phyloP scores from a whole-genome alignment of 768 basidiomycete species.

The Tricholoma flavovirens region DNA sequence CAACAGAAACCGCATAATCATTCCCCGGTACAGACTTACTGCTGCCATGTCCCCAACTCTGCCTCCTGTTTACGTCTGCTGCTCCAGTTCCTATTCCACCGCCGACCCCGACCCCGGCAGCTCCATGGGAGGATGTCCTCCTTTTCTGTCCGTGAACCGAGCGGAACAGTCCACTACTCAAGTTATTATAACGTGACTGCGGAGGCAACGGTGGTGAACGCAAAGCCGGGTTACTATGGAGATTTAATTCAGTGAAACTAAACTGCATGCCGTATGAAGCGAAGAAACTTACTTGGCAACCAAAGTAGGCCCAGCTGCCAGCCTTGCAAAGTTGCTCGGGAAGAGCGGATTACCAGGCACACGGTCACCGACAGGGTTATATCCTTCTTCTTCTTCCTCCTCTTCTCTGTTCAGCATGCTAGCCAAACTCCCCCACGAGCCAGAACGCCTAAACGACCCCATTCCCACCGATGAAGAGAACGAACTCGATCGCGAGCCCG shows the following conservation, averaged over 20 bases:
- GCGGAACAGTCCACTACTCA: neutral
- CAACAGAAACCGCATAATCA: neutral
- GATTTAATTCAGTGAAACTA: neutral
- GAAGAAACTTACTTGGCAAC: slow-evolving; percentile 33
- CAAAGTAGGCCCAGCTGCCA: slow-evolving; percentile 63
- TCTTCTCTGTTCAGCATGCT: slow-evolving; percentile 14
- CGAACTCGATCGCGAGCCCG: slow-evolving; percentile 8
- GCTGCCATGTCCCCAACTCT: neutral
- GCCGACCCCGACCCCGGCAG: slow-evolving; percentile 2
- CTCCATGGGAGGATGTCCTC: slow-evolving; percentile 19
- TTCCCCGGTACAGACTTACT: neutral
- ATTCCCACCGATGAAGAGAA: slow-evolving; percentile 6
- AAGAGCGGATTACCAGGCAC: slow-evolving; percentile 74
- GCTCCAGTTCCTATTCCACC: neutral
- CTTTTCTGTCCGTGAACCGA: slow-evolving; percentile 10
- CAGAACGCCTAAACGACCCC: slow-evolving; percentile 29
- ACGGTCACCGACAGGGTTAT: slow-evolving; percentile 56
- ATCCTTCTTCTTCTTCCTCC: slow-evolving; percentile 28
- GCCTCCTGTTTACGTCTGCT: neutral
- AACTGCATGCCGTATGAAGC: neutral
- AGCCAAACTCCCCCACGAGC: slow-evolving; percentile 16
- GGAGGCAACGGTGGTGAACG: slow-evolving; percentile 16
- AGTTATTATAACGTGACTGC: slow-evolving; percentile 10
- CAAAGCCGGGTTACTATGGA: slow-evolving; percentile 17
- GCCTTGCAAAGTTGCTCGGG: slow-evolving; percentile 70